Evolutionary conservation across 2,329 filamentous ascomycete species (phyloP), one percentile per base, ranked within the genome.

Genomic region (Fusarium tupiense): DNA sequence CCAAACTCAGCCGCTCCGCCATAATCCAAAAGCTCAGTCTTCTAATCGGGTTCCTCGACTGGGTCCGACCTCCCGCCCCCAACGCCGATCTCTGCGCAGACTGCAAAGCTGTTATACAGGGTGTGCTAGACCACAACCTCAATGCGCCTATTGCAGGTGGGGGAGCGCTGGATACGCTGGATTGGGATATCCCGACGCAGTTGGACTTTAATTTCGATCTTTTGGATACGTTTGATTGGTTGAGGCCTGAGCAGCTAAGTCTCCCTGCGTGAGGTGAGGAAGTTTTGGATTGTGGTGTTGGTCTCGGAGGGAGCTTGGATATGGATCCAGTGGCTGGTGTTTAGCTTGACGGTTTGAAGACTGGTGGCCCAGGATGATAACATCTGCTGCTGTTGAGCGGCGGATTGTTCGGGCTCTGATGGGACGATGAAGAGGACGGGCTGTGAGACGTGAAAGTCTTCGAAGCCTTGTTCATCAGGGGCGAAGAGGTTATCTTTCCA

Each of bases 1-100:
- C 81, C 19, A 76, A 78, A 20, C 78, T 88, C 16, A 86, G 83
- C 7, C 82, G 85, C 2, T 87, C 86, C 1, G 84, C 82, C 46
- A 86, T 88, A 14, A 84, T 88, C 40, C 86, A 88, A 71, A 86
- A 88, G 61, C 81, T 89, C 4, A 87, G 85, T 65, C 83, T 88
- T 3, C 79, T 89, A 0, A 83, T 88, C 6, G 86, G 85, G 0
- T 88, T 88, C 62, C 81, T 88, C 17, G 85, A 87, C 59, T 88
- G 87, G 87, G 81, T 88, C 3, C 81, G 82, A 8, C 85, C 86
- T 0, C 82, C 83, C 5, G 85, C 85, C 1, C 85, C 86, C 4
- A 88, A 88, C 38, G 84, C 83, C 11, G 82, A 85, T n/a, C 79
- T 88, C 11, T 88, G 86, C 72, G 79, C 76, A 24, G 81, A 85